A percentile compares a stretch with the other conserved stretches of the same genome.
These are phyloP conservation scores for Penicillium sp. DNA, from an alignment of 2,329 filamentous ascomycete species.

Conservation along the genomic window DNA sequence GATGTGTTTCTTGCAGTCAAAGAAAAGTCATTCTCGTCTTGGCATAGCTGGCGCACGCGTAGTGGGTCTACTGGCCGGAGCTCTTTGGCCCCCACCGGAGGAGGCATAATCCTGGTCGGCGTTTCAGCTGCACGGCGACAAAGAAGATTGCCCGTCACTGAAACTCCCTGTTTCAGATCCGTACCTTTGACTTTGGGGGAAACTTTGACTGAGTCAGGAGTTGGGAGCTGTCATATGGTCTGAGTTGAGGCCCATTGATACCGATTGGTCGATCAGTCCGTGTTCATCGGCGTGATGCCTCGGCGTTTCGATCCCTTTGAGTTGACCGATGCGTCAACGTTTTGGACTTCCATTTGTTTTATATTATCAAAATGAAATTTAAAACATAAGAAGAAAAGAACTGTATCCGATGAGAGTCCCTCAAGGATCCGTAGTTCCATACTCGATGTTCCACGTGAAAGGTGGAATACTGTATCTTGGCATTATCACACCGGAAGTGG, in stretches of 20 bases:
- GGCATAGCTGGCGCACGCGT: conserved; percentile 2
- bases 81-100: conserved; percentile 2
- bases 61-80: conserved; percentile 9
- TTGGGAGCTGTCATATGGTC: neutral
- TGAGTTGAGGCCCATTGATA: neutral
- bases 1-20: neutral
- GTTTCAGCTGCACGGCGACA: conserved; percentile 14
- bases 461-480: too few relatives aligned
- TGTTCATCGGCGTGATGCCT: too few relatives aligned
- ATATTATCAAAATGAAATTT: too few relatives aligned
- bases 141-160: conserved; percentile 14
- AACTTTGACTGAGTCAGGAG: neutral
- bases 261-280: neutral
- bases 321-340: too few relatives aligned
- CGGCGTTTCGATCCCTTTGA: too few relatives aligned
- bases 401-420: too few relatives aligned
- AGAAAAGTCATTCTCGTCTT: neutral
- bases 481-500: too few relatives aligned
- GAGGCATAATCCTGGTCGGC: conserved; percentile 1
- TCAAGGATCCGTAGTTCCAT: too few relatives aligned
- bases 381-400: too few relatives aligned
- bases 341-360: too few relatives aligned
- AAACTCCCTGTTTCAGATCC: neutral
- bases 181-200: neutral
- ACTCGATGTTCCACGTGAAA: too few relatives aligned